A percentile compares a stretch with the other conserved stretches of the same genome.
phyloP scores from a whole-genome alignment of 1,284 basidiomycete species.

The Apiotrichum montevideense region DNA sequence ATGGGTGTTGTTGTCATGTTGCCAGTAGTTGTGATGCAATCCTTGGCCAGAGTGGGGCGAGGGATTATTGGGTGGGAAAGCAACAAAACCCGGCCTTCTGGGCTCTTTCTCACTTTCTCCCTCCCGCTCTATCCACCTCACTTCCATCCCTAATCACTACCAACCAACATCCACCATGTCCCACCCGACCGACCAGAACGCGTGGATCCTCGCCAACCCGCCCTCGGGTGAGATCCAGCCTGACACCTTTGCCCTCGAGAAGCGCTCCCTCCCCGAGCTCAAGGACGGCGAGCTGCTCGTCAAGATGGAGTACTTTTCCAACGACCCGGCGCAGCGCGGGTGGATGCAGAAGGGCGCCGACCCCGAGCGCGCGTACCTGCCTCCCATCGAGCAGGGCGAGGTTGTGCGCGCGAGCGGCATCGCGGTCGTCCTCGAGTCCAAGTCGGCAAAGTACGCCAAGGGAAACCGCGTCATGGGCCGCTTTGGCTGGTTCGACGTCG shows the following conservation, averaged over 20 bases:
- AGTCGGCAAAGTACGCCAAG: slow-evolving; percentile 20
- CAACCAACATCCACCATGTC: neutral
- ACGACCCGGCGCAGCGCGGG: slow-evolving; percentile 35
- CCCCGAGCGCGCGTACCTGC: slow-evolving; percentile 17
- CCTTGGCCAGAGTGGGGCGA: no score
- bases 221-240: slow-evolving; percentile 18
- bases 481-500: slow-evolving; percentile 33
- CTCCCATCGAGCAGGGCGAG: slow-evolving; percentile 27
- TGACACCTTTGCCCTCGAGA: slow-evolving; percentile 23
- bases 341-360: slow-evolving; percentile 22
- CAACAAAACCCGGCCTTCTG: no score
- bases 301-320: slow-evolving; percentile 26
- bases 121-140: no score
- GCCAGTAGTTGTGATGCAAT: no score
- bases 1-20: no score
- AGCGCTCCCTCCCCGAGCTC: slow-evolving; percentile 18
- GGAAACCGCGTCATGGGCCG: slow-evolving; percentile 23
- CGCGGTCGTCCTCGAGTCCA: slow-evolving; percentile 25
- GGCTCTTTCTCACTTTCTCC: no score
- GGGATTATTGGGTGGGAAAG: no score
- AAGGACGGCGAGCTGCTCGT: slow-evolving; percentile 29
- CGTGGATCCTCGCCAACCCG: slow-evolving; percentile 27
- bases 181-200: slow-evolving; percentile 14
- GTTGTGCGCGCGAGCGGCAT: slow-evolving; percentile 21
- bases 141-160: no score